Evolutionary conservation across 2,329 filamentous ascomycete species (phyloP).

Genomic region (Coniosporium tulheliwenetii): DNA sequence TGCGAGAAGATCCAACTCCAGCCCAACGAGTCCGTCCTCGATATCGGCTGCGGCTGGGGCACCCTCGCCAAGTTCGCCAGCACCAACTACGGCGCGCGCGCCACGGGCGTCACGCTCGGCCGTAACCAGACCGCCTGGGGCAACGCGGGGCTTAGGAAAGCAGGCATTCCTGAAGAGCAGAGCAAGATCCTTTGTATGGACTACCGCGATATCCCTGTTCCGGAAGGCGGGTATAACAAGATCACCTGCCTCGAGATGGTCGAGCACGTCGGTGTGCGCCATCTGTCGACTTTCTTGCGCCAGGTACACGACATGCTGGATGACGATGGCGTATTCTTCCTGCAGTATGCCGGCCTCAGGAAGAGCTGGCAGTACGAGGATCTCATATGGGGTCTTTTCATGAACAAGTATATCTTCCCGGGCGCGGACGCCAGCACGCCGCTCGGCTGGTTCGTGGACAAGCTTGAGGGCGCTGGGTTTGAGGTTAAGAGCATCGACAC

Average conservation of each 20-base stretch:
- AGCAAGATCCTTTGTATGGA: slow-evolving; percentile 90
- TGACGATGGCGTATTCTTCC: slow-evolving; percentile 89
- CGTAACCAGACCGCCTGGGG: slow-evolving; percentile 96
- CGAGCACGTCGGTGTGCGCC: slow-evolving; percentile 91
- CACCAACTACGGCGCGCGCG: slow-evolving; percentile 74
- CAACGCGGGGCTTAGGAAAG: slow-evolving; percentile 72
- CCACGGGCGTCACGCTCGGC: slow-evolving; percentile 72
- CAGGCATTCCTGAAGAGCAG: slow-evolving; percentile 71
- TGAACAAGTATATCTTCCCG: slow-evolving; percentile 99
- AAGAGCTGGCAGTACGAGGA: slow-evolving; percentile 98
- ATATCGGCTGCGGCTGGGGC: slow-evolving; percentile 97
- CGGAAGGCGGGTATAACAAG: slow-evolving; percentile 71
- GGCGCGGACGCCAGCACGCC: slow-evolving; percentile 92
- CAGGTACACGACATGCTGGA: slow-evolving; percentile 94
- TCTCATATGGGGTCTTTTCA: slow-evolving; percentile 94
- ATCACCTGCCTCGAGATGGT: slow-evolving; percentile 98
- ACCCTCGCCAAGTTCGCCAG: slow-evolving; percentile 88
- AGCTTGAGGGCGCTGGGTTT: slow-evolving; percentile 72
- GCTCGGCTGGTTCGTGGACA: slow-evolving; percentile 71
- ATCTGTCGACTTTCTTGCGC: slow-evolving; percentile 64
- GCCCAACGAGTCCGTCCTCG: slow-evolving; percentile 67
- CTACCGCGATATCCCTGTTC: slow-evolving; percentile 83
- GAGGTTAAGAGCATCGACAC: slow-evolving; percentile 90
- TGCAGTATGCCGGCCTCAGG: slow-evolving; percentile 87
- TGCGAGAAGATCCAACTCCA: slow-evolving; percentile 89